phyloP scores from a whole-genome alignment of 306 rosid genomes.

The Ochetophila trinervis region DNA sequence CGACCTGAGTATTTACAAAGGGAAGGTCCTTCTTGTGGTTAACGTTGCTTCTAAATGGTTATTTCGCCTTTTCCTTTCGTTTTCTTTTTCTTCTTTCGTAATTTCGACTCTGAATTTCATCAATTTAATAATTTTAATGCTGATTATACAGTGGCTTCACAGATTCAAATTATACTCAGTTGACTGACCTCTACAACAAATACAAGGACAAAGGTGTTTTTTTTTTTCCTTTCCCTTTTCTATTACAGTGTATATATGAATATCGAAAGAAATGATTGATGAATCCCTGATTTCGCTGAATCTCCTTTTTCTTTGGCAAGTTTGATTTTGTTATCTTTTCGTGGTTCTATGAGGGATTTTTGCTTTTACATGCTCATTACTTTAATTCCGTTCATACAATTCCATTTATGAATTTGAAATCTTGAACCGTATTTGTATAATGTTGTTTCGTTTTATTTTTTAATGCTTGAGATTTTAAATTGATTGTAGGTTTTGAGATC shows the following conservation, averaged over 20 bases:
- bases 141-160: conserved; percentile 60
- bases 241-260: too few relatives aligned
- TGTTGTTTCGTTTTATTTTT: not conserved
- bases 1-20: conserved; percentile 61
- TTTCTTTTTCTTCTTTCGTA: conserved; percentile 1
- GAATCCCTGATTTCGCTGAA: not conserved
- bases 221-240: not conserved
- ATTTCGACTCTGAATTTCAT: not conserved
- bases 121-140: not conserved
- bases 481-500: conserved; percentile 69
- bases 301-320: not conserved
- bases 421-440: too few relatives aligned
- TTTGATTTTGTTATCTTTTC: not conserved
- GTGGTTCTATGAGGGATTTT: not conserved
- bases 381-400: not conserved
- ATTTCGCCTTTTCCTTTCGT: conserved; percentile 4
- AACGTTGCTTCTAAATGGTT: conserved; percentile 98
- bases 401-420: not conserved
- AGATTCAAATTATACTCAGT: conserved; percentile 71
- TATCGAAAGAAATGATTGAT: not conserved
- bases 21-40: conserved; percentile 78
- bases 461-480: conserved; percentile 8
- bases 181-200: conserved; percentile 65
- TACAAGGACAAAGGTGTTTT: conserved; percentile 63
- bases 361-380: not conserved